These are phyloP conservation scores for Xylaria sp. DNA, from an alignment of 2,329 filamentous ascomycete genomes.

Conservation along the genomic window DNA sequence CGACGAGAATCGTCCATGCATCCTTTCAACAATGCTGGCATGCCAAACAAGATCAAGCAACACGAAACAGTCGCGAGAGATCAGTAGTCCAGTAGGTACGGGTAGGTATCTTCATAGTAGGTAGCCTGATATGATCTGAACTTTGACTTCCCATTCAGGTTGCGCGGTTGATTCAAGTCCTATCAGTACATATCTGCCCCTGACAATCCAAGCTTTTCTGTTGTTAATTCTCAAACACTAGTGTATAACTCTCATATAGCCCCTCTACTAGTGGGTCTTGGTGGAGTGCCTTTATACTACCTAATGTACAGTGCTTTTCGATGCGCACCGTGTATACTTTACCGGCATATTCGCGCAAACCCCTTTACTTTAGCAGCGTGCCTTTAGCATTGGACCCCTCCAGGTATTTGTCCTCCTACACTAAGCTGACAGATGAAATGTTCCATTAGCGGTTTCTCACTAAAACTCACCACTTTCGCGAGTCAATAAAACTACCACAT, in stretches of 20 bases:
- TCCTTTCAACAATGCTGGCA: too few species aligned
- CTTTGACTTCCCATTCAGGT: background rate
- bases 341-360: background rate
- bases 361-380: background rate
- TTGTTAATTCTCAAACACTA: conserved; percentile 9
- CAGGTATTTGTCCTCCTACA: background rate
- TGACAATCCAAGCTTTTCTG: conserved; percentile 16
- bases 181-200: conserved; percentile 8
- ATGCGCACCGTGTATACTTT: background rate
- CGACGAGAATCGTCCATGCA: too few species aligned
- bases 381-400: background rate
- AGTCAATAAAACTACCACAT: too few species aligned
- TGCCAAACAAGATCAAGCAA: too few species aligned
- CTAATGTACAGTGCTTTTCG: background rate
- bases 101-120: too few species aligned
- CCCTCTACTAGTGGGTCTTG: background rate
- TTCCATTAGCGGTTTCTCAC: too few species aligned
- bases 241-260: background rate
- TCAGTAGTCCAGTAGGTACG: too few species aligned
- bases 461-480: too few species aligned
- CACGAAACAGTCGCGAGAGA: too few species aligned
- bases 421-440: too few species aligned
- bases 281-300: background rate
- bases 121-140: background rate
- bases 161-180: background rate